These are phyloP conservation scores for Ensete ventricosum DNA, from an alignment of 176 grass and related monocot genomes.

Conservation along the genomic window DNA sequence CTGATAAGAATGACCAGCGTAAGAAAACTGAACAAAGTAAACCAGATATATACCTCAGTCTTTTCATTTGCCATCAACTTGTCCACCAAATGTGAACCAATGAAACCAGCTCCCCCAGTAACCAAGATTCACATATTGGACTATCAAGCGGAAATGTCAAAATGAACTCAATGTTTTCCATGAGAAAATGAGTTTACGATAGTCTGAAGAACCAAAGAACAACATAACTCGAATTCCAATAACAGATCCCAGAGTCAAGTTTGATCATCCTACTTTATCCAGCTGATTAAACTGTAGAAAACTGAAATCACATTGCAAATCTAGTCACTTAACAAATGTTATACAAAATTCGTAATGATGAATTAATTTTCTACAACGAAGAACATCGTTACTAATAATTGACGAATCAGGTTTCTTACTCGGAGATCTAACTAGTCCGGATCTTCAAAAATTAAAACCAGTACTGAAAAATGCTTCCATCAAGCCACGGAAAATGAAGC, in stretches of 20 bases:
- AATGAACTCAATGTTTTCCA: background rate
- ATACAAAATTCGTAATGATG: background rate
- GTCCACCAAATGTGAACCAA: conserved; percentile 87
- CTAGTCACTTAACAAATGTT: background rate
- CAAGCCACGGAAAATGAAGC: background rate
- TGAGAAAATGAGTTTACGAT: background rate
- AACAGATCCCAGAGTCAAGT: background rate
- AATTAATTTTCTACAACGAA: background rate
- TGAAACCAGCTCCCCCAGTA: conserved; percentile 77
- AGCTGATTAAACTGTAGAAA: background rate
- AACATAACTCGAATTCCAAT: background rate
- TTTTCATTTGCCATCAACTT: conserved; percentile 68
- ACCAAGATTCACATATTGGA: conserved; percentile 55
- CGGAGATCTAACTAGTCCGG: background rate
- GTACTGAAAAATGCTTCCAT: background rate
- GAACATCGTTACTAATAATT: background rate
- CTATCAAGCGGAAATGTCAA: background rate
- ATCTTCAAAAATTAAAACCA: background rate
- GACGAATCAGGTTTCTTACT: background rate
- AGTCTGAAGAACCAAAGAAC: background rate
- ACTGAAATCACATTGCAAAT: background rate
- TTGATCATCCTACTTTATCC: background rate
- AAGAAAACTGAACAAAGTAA: background rate
- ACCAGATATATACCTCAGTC: conserved; percentile 34
- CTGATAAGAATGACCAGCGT: background rate